Percentiles rank a stretch among this genome's conserved stretches.
phyloP scores from a whole-genome alignment of 495 filamentous ascomycete species.

The Daldinia concentrica region DNA sequence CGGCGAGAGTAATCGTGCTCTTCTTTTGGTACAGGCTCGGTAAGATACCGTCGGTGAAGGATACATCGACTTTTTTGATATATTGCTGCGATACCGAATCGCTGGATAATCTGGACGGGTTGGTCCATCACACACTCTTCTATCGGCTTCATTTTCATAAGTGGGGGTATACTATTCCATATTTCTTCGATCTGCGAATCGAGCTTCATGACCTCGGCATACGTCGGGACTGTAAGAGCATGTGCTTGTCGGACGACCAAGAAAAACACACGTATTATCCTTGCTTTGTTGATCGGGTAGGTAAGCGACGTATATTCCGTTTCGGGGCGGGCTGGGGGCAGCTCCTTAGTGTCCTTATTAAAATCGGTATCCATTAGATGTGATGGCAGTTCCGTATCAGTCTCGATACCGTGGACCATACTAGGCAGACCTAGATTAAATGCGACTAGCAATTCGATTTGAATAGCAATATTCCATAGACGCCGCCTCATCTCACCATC shows the following conservation, averaged over 20 bases:
- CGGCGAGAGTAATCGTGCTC: conserved; percentile 74
- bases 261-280: conserved; percentile 50
- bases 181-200: conserved; percentile 69
- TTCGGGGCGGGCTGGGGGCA: conserved; percentile 55
- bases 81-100: conserved; percentile 74
- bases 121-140: conserved; percentile 71
- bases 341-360: conserved; percentile 49
- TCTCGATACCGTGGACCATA: conserved; percentile 58
- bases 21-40: conserved; percentile 61
- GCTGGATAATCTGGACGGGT: conserved; percentile 70
- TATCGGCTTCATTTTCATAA: conserved; percentile 67
- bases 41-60: conserved; percentile 77
- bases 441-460: conserved; percentile 60
- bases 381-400: conserved; percentile 55
- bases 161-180: conserved; percentile 64
- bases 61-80: conserved; percentile 79
- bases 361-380: conserved; percentile 64
- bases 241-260: conserved; percentile 54
- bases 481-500: conserved; percentile 66
- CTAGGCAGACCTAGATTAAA: conserved; percentile 65
- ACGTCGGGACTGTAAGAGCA: conserved; percentile 54
- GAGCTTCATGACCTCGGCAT: conserved; percentile 73
- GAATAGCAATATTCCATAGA: conserved; percentile 60
- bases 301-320: conserved; percentile 59
- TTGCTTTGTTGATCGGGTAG: conserved; percentile 59